These are phyloP conservation scores for Lactifluus subvellereus DNA, from an alignment of 768 basidiomycete species.

Conservation along the genomic window DNA sequence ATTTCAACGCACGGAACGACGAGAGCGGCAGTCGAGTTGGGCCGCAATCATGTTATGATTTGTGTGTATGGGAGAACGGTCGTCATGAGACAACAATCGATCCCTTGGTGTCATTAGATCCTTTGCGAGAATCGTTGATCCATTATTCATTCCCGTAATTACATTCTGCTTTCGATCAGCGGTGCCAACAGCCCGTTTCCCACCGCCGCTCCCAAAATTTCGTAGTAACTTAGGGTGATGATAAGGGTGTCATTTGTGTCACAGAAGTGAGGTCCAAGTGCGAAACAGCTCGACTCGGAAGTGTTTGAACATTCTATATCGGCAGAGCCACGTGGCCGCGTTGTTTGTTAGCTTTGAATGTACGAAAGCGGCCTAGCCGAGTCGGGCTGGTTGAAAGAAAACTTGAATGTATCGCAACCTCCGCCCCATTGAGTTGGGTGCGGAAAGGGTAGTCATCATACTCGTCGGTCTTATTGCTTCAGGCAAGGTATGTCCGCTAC, in stretches of 20 bases:
- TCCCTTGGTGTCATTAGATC: slow-evolving; percentile 2
- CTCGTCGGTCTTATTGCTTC: slow-evolving; percentile 3
- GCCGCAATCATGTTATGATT: slow-evolving; percentile 9
- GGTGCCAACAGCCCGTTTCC: slow-evolving; percentile 19
- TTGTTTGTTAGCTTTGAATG: slow-evolving; percentile 1
- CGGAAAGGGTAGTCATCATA: slow-evolving; percentile 22
- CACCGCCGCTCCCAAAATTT: slow-evolving; percentile 10
- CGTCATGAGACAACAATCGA: slow-evolving; percentile 4
- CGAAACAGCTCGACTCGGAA: slow-evolving; percentile 16
- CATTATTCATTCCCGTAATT: slow-evolving; percentile 10
- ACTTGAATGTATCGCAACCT: slow-evolving; percentile 7
- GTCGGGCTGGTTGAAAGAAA: slow-evolving; percentile 21
- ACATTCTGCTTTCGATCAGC: slow-evolving; percentile 20
- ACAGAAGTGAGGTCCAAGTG: slow-evolving; percentile 15
- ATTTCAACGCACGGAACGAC: background rate
- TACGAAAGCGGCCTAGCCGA: slow-evolving; percentile 9
- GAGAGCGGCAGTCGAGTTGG: slow-evolving; percentile 9
- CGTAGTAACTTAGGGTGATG: slow-evolving; percentile 5
- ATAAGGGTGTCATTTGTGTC: slow-evolving; percentile 22
- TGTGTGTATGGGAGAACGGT: slow-evolving; percentile 7
- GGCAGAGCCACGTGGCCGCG: slow-evolving; percentile 22
- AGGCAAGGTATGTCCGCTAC: slow-evolving; percentile 5
- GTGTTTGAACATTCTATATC: slow-evolving; percentile 20
- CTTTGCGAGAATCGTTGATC: slow-evolving; percentile 12
- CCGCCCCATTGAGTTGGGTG: background rate